Percentiles rank a stretch among this genome's conserved stretches.
These are phyloP conservation scores for Chamaecyparis obtusa DNA, from an alignment of 75 land plant species.

Conservation along the genomic window DNA sequence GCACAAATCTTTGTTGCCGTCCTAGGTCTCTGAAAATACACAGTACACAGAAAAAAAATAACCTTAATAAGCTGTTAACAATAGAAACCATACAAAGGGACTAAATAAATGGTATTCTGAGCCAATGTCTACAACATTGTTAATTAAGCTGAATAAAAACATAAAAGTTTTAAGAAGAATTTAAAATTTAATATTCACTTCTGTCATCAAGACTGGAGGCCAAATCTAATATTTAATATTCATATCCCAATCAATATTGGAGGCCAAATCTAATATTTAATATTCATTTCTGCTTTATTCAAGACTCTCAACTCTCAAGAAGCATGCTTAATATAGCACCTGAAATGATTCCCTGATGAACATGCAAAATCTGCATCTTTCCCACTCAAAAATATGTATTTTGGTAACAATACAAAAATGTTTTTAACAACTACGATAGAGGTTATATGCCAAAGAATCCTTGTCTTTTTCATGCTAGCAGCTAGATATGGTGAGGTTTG, in stretches of 20 bases:
- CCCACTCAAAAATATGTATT: neutral
- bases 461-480: no score
- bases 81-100: neutral
- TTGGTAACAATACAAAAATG: no score
- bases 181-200: no score
- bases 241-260: neutral
- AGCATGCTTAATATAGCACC: neutral
- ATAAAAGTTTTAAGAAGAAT: no score
- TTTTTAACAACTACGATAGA: no score
- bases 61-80: neutral
- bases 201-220: neutral
- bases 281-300: neutral
- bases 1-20: slow-evolving; percentile 59
- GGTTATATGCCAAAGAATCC: no score
- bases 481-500: no score
- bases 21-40: slow-evolving; percentile 61
- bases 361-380: neutral
- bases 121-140: neutral
- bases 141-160: neutral
- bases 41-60: neutral
- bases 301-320: neutral
- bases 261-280: neutral
- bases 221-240: neutral
- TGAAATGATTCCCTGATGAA: neutral
- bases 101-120: neutral